phyloP scores from a whole-genome alignment of 1,284 basidiomycete genomes.

The Cerioporus squamosus region DNA sequence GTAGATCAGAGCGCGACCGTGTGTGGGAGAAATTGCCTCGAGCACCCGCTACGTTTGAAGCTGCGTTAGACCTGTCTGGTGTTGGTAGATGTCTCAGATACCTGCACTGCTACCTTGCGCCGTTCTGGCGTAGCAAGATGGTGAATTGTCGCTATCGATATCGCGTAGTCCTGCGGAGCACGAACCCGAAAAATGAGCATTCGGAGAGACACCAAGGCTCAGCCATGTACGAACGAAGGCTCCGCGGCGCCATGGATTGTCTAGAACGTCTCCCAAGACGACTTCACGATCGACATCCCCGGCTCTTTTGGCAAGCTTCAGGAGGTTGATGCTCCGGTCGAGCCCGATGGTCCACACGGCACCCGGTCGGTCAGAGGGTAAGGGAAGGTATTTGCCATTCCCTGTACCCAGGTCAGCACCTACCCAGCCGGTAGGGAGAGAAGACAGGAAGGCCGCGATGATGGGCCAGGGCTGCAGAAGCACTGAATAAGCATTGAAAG shows the following conservation, averaged over 20 bases:
- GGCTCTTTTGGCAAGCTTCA: conserved; percentile 73
- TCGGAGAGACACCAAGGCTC: not conserved
- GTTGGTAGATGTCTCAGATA: too few species aligned
- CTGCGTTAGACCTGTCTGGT: not conserved
- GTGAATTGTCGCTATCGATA: conserved; percentile 95
- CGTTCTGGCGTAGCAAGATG: conserved; percentile 84
- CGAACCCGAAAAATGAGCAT: not conserved
- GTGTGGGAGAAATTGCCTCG: conserved; percentile 59
- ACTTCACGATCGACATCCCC: conserved; percentile 69
- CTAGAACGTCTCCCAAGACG: conserved; percentile 74
- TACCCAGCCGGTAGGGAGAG: conserved; percentile 77
- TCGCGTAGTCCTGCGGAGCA: conserved; percentile 82
- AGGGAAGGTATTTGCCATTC: conserved; percentile 94
- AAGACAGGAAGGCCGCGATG: conserved; percentile 80
- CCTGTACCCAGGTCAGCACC: conserved; percentile 97
- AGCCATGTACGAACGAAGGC: conserved; percentile 69
- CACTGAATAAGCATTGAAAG: not conserved
- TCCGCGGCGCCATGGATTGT: conserved; percentile 70
- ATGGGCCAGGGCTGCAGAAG: conserved; percentile 88
- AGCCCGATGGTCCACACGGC: conserved; percentile 79
- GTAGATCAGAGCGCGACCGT: conserved; percentile 88
- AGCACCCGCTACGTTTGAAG: conserved; percentile 58
- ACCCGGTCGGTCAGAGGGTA: conserved; percentile 60
- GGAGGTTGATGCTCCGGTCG: conserved; percentile 79
- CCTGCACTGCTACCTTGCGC: conserved; percentile 75